Conservation (phyloP, 306 rosid genomes). For the Lablab purpureus region DNA sequence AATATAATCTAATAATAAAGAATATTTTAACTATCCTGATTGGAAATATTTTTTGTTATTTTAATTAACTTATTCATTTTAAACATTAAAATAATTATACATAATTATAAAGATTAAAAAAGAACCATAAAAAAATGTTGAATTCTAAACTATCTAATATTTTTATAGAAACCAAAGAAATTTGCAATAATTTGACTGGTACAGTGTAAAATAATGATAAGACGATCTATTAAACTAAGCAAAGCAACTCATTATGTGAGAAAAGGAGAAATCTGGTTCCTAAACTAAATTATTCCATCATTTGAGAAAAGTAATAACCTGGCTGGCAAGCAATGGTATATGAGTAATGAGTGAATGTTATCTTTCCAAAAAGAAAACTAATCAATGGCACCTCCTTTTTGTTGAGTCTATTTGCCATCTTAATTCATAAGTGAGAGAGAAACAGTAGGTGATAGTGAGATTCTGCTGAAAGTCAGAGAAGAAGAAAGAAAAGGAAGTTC, state of each 20-base stretch:
- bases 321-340: conserved; percentile 1
- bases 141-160: no score
- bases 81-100: no score
- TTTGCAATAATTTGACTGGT: background rate
- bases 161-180: no score
- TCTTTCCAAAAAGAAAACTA: background rate
- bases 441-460: background rate
- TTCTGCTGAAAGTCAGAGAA: conserved; percentile 2
- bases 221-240: background rate
- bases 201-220: background rate
- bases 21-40: no score
- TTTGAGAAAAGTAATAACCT: conserved; percentile 8
- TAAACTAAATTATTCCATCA: background rate
- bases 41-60: no score
- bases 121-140: no score
- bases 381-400: background rate
- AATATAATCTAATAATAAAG: no score
- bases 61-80: no score
- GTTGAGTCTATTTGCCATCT: background rate
- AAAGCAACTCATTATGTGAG: background rate
- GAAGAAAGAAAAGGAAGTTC: conserved; percentile 19
- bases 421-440: background rate
- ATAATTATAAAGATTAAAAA: no score
- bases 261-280: background rate
- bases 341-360: background rate